Conservation (phyloP, 2,329 filamentous ascomycete genomes). For the Ceratocystis cubensis region DNA sequence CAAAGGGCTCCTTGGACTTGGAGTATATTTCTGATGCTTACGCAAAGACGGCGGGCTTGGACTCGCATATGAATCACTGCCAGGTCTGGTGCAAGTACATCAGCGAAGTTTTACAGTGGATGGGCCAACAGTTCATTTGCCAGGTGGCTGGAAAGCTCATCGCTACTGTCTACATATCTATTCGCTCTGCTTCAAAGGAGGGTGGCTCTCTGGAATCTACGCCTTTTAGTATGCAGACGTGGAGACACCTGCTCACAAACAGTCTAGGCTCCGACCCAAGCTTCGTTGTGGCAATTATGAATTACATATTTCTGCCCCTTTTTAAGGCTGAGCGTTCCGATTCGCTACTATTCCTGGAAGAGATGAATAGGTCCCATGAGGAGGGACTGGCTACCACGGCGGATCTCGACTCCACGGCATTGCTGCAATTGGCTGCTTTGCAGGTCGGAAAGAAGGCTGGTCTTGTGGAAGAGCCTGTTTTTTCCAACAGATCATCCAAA, state of each 20-base stretch:
- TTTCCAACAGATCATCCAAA: constrained; percentile 18
- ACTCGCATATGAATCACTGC: constrained; percentile 27
- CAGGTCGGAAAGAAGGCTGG: constrained; percentile 59
- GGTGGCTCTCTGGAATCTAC: constrained; percentile 21
- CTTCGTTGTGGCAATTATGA: constrained; percentile 50
- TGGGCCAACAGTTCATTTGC: constrained; percentile 44
- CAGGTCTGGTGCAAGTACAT: constrained; percentile 41
- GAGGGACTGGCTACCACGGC: constrained; percentile 27
- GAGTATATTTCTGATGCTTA: constrained; percentile 36
- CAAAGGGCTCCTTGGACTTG: constrained; percentile 44
- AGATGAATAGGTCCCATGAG: constrained; percentile 42
- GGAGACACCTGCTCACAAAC: constrained; percentile 45
- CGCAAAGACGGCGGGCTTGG: constrained; percentile 26
- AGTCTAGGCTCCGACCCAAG: constrained; percentile 37
- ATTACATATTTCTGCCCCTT: constrained; percentile 50
- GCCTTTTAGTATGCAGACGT: constrained; percentile 33
- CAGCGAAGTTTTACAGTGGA: constrained; percentile 41
- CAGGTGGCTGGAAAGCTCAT: constrained; percentile 49
- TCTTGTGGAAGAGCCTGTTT: constrained; percentile 50
- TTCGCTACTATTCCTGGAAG: constrained; percentile 45
- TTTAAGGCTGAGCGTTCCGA: constrained; percentile 46
- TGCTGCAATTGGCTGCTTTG: constrained; percentile 53
- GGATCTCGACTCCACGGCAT: constrained; percentile 40
- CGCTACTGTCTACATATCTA: constrained; percentile 41
- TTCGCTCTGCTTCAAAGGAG: constrained; percentile 30